A percentile compares a stretch with the other conserved stretches of the same genome.
Evolutionary conservation across 2,329 filamentous ascomycete genomes (phyloP).

Genomic region (Colletotrichum tamarilloi): DNA sequence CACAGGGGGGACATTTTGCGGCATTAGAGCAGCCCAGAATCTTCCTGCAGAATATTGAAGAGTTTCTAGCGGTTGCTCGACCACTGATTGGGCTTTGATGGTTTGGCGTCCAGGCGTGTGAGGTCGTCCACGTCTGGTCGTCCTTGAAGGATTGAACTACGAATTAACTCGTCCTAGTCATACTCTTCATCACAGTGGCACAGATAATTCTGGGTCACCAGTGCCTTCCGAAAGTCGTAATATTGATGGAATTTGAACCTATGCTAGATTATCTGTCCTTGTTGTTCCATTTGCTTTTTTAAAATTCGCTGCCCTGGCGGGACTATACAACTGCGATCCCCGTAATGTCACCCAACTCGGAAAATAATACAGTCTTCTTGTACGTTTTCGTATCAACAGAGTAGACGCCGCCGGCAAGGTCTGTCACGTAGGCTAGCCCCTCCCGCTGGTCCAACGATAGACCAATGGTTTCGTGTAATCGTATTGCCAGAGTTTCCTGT

Average conservation of each 20-base stretch:
- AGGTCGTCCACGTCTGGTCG: too few relatives aligned
- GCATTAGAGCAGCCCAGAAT: constrained; percentile 25
- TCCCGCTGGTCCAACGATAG: not conserved
- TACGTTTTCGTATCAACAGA: not conserved
- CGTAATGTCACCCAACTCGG: constrained; percentile 13
- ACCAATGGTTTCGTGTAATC: constrained; percentile 14
- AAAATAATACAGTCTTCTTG: constrained; percentile 1
- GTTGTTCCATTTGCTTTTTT: too few relatives aligned
- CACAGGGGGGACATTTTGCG: constrained; percentile 4
- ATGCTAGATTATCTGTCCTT: too few relatives aligned
- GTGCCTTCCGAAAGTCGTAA: too few relatives aligned
- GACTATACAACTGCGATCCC: not conserved
- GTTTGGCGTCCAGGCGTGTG: too few relatives aligned
- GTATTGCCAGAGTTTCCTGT: constrained; percentile 5
- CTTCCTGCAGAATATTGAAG: not conserved
- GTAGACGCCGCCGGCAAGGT: constrained; percentile 16
- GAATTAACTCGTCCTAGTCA: too few relatives aligned
- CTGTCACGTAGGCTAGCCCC: not conserved
- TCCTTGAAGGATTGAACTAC: too few relatives aligned
- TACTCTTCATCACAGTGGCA: too few relatives aligned
- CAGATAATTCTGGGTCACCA: too few relatives aligned
- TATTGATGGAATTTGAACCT: too few relatives aligned
- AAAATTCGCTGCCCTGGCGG: too few relatives aligned
- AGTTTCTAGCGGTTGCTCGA: not conserved
- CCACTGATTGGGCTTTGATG: too few relatives aligned